Evolutionary conservation across 257 asterid species (phyloP), one percentile per base, ranked within the genome.

Genomic region (Solanum ossicruentum): DNA sequence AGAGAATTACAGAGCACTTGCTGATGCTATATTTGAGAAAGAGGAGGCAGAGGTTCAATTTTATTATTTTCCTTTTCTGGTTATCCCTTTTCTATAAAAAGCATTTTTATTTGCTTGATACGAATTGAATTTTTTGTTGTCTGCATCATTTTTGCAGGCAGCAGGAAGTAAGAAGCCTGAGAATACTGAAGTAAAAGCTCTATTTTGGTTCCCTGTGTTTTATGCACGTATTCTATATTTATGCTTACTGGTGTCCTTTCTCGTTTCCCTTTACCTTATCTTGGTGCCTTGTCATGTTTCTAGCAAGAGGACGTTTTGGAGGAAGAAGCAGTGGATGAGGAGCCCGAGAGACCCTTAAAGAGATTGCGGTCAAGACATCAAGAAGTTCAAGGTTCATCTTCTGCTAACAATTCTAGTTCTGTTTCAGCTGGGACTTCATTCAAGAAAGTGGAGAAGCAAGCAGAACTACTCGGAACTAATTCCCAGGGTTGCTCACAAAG

Each of bases 1-100:
- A 71, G 98, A 92, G 88, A 93, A 92, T 57, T 96, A 93, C 88
- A 89, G 97, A 80, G 95, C 88, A 86, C 99, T 96, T 78, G 93
- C 92, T 7, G 98, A 96, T 91, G 97, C 97, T 80, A 93, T 96
- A 78, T 91, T 93, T 86, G 98, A 95, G 72, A 85, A 84, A 80
- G 97, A 93, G 73, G 96, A 91, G 87, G 82, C 78, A n/a, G 85
- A 90, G 88, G 98, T 96, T 45, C 82, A 23, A 36, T 32, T 32
- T 55, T 67, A 17, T 60, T 49, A 7, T 10, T 55, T 58, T 15
- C 13, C 11, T 58, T 47, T 71, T 21, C 41, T 36, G 41, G 41
- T 36, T 65, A 41, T 80, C 66, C 26, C 72, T 43, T 80, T 51
- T 43, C 60, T 80, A 69, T 26, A n/a, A 43, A 28, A 65, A 77